Evolutionary conservation across 1,139 yeast species (phyloP).

Genomic region (Arxiozyma heterogenica): DNA sequence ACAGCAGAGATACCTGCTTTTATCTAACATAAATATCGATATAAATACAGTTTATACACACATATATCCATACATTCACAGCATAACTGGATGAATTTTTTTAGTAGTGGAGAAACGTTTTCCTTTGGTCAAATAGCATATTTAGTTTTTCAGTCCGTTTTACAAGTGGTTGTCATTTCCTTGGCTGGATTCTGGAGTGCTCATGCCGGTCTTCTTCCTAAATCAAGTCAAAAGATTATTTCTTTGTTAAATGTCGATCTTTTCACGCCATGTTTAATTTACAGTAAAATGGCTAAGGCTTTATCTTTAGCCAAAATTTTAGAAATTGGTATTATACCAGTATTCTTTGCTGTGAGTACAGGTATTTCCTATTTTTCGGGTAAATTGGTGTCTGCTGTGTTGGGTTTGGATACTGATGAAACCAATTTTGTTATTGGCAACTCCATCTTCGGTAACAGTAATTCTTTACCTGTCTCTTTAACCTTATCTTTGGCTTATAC

Average conservation of each 20-base stretch:
- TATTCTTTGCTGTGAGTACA: constrained; percentile 54
- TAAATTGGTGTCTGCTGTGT: constrained; percentile 36
- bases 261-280: constrained; percentile 71
- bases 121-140: constrained; percentile 35
- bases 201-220: constrained; percentile 47
- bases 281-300: constrained; percentile 62
- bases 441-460: constrained; percentile 77
- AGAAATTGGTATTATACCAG: constrained; percentile 58
- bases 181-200: constrained; percentile 66
- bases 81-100: not conserved
- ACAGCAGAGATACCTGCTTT: not conserved
- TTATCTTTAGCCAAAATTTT: constrained; percentile 53
- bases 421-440: constrained; percentile 69
- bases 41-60: too few species aligned
- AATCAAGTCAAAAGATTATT: constrained; percentile 52
- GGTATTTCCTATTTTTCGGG: constrained; percentile 51
- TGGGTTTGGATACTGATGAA: constrained; percentile 52
- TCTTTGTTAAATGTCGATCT: constrained; percentile 59
- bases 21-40: too few species aligned
- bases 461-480: constrained; percentile 66
- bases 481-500: constrained; percentile 64
- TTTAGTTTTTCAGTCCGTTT: constrained; percentile 62
- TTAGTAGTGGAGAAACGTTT: constrained; percentile 3
- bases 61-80: too few species aligned
- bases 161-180: constrained; percentile 62